Evolutionary conservation across 2,329 filamentous ascomycete species (phyloP), one percentile per base, ranked within the genome.

Genomic region (Aureobasidium sp.): DNA sequence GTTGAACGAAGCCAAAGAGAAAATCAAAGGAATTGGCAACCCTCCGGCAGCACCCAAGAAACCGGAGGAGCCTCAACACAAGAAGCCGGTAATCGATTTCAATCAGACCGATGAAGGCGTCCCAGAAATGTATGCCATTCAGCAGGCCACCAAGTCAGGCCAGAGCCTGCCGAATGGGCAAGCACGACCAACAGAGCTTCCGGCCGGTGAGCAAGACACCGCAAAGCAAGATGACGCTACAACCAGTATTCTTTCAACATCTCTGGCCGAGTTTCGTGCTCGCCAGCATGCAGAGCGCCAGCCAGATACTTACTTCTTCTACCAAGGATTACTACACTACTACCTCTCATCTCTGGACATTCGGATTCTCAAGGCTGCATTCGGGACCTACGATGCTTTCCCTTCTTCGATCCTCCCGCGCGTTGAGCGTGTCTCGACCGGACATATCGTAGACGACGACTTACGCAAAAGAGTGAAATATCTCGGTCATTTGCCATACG

Each of bases 301-400:
- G 47, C 71, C 74, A 1, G 67, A 73, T 16, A 79, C 83, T 54
- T 95, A 91, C 61, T 89, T 85, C 69, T 96, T 95, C 66, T 96
- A 95, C 69, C 87, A 89, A 60, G 85, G 88, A 0, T 79, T 90
- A 1, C 84, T 88, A 19, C 90, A 96, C 62, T 86, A 94, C 44
- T 96, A 95, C 62, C 79, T 96, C 3, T 94, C 89, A 0, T 85
- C 90, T 0, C 77, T 96, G 29, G 90, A 96, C 65, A 96, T 96
- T 57, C 84, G 90, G 47, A 95, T 96, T 57, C 74, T 96, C 27
- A 95, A 94, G 70, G 82, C 88, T 2, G 88, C 89, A 39, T 96
- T 93, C 64, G 89, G 88, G 2, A 79, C 85, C 17, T 96, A 93
- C 66, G 80, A 84, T 2, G 74, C 79, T 8, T 95, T 96, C 61